Percentiles rank a stretch among this genome's conserved stretches.
Conservation (phyloP, 2,329 filamentous ascomycete genomes). For the Annulohypoxylon truncatum region DNA sequence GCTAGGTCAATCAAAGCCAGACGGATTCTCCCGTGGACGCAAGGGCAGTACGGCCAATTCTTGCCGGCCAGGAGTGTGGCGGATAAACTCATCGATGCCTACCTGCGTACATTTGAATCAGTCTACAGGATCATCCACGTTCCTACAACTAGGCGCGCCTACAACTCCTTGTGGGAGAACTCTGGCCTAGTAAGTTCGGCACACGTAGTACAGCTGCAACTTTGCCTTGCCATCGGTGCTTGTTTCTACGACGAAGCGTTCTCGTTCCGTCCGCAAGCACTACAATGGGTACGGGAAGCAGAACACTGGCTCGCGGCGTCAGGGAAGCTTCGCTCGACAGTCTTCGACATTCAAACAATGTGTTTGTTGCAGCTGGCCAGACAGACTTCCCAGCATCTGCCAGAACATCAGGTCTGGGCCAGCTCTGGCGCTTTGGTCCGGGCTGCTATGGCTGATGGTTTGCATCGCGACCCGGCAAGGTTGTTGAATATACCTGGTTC, state of each 20-base stretch:
- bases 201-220: slow-evolving; percentile 32
- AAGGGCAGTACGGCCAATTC: slow-evolving; percentile 12
- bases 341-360: background rate
- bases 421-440: slow-evolving; percentile 48
- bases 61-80: slow-evolving; percentile 5
- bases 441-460: slow-evolving; percentile 49
- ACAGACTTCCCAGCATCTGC: slow-evolving; percentile 29
- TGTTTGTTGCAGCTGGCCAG: slow-evolving; percentile 44
- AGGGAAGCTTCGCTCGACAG: background rate
- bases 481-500: background rate
- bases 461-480: background rate
- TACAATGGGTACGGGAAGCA: background rate
- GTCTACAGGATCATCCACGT: background rate
- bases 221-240: slow-evolving; percentile 41
- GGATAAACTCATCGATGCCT: background rate
- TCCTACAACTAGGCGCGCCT: background rate
- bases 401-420: slow-evolving; percentile 48
- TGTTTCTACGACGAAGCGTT: slow-evolving; percentile 39
- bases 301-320: background rate
- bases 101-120: background rate
- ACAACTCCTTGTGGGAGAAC: background rate
- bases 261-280: slow-evolving; percentile 15
- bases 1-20: slow-evolving; percentile 19
- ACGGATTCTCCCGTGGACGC: slow-evolving; percentile 18
- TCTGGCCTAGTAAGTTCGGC: background rate